Conservation (phyloP, 805 yeast species). For the Candida endomychidarum region DNA sequence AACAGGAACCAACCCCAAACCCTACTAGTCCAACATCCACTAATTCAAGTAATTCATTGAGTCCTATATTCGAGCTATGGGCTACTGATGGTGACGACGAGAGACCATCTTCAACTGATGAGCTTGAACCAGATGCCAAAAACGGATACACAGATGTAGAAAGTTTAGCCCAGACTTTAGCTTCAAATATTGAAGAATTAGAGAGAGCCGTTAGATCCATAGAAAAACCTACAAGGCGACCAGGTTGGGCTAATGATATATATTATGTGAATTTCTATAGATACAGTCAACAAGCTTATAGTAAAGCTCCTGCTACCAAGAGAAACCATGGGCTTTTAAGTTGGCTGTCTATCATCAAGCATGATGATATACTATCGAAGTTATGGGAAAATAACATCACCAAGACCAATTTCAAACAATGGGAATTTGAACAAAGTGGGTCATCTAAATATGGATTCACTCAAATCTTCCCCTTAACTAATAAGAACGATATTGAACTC, state of each 20-base stretch:
- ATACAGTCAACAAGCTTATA: background rate
- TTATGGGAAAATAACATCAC: conserved; percentile 2
- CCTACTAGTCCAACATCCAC: no score
- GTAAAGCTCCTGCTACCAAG: background rate
- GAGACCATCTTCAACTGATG: no score
- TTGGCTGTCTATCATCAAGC: conserved; percentile 1
- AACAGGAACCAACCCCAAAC: background rate
- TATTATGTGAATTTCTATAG: background rate
- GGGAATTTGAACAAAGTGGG: background rate
- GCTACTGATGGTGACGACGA: background rate
- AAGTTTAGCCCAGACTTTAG: background rate
- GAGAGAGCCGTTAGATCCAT: background rate
- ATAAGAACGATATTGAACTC: background rate
- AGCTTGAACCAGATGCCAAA: background rate
- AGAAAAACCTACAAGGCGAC: background rate
- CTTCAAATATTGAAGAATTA: background rate
- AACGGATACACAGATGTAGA: background rate
- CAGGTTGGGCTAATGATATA: background rate
- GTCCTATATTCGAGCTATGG: background rate
- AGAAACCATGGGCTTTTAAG: conserved; percentile 1
- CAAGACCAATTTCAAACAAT: background rate
- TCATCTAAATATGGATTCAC: background rate
- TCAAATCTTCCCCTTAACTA: background rate
- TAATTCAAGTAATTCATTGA: background rate
- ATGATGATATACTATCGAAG: conserved; percentile 7